Conservation (phyloP, 2,329 filamentous ascomycete genomes). For the Colletotrichum lentis region DNA sequence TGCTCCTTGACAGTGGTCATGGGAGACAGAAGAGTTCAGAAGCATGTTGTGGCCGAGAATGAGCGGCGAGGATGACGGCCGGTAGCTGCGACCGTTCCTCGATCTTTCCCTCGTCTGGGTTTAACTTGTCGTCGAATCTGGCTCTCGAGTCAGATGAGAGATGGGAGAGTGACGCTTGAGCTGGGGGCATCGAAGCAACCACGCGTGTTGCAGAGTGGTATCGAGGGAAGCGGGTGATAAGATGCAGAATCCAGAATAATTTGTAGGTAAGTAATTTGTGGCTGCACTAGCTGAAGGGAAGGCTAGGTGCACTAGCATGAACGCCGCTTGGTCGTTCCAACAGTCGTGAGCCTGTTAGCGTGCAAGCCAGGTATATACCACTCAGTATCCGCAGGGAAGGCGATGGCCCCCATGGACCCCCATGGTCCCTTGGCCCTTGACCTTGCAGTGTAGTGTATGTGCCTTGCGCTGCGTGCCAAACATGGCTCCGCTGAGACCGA, state of each 20-base stretch:
- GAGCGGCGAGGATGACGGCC: not conserved
- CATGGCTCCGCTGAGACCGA: slow-evolving; percentile 10
- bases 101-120: not conserved
- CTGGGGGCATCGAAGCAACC: not conserved
- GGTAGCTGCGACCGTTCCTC: too few relatives aligned
- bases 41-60: not conserved
- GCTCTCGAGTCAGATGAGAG: too few relatives aligned
- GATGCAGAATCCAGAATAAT: not conserved
- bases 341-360: not conserved
- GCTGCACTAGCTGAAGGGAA: not conserved
- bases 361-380: not conserved
- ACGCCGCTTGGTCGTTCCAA: slow-evolving; percentile 1
- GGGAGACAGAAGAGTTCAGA: not conserved
- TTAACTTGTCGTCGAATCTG: not conserved
- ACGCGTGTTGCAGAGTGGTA: not conserved
- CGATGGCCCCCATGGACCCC: not conserved
- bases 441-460: not conserved
- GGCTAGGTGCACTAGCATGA: not conserved
- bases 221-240: not conserved
- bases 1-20: not conserved
- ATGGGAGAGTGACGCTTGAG: not conserved
- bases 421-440: not conserved
- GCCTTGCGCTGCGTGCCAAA: not conserved
- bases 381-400: not conserved
- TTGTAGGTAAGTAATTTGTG: not conserved